Conservation (phyloP, 169 alveolate genomes). For the Eimeria praecox region DNA sequence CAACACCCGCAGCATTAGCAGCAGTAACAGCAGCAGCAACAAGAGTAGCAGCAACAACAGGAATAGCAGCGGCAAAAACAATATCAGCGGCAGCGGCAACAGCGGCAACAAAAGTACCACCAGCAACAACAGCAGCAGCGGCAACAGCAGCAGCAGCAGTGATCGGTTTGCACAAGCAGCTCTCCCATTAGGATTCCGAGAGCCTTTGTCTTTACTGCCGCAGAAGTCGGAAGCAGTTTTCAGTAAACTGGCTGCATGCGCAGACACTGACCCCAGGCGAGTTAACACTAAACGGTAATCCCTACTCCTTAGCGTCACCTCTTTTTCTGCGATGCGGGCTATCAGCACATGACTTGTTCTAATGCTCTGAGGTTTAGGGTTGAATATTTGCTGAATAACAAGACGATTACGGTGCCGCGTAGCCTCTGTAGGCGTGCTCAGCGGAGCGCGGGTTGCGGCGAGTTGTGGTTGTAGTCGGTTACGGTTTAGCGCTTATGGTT, state of each 20-base stretch:
- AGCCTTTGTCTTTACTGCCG: constrained; percentile 10
- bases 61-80: background rate
- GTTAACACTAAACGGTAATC: background rate
- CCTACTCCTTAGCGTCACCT: background rate
- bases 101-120: background rate
- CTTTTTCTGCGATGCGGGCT: too few relatives aligned
- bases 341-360: background rate
- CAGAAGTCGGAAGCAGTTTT: background rate
- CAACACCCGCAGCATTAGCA: background rate
- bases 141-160: background rate
- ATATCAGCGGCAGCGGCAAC: constrained; percentile 6
- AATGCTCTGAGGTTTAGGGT: background rate
- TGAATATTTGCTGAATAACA: too few relatives aligned
- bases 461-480: too few relatives aligned
- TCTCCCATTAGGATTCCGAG: constrained; percentile 14
- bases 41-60: background rate
- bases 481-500: constrained; percentile 30
- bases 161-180: constrained; percentile 20
- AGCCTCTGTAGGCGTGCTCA: too few relatives aligned
- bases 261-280: constrained; percentile 41
- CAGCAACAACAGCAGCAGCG: constrained; percentile 11
- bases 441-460: too few relatives aligned
- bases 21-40: background rate
- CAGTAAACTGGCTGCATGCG: constrained; percentile 37
- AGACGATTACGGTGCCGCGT: too few relatives aligned